Evolutionary conservation across 176 grass and related monocot genomes (phyloP).

Genomic region (Tuctoria greenei): DNA sequence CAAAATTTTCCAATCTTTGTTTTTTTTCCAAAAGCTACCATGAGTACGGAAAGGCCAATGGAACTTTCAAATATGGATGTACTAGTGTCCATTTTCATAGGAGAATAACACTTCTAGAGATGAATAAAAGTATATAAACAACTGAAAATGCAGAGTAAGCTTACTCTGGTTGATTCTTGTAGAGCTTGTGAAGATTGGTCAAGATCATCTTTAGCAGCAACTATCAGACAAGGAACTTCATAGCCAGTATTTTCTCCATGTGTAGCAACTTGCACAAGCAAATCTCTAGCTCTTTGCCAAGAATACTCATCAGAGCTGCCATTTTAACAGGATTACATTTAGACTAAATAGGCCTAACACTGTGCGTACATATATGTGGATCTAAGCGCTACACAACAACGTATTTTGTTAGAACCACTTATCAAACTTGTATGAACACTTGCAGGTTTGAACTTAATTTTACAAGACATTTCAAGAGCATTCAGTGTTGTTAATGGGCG

Average conservation of each 20-base stretch:
- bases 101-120: neutral
- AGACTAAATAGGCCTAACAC: slow-evolving; percentile 8
- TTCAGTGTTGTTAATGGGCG: no score
- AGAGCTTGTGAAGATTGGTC: slow-evolving; percentile 78
- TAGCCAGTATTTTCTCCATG: slow-evolving; percentile 94
- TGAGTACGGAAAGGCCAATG: neutral
- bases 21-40: neutral
- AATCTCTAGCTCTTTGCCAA: slow-evolving; percentile 80
- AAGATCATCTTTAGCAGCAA: slow-evolving; percentile 96
- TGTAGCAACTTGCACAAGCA: slow-evolving; percentile 84
- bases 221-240: slow-evolving; percentile 91
- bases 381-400: neutral
- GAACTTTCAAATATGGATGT: neutral
- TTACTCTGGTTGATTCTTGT: slow-evolving; percentile 95
- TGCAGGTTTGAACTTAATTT: neutral
- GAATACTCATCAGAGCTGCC: slow-evolving; percentile 83
- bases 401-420: neutral
- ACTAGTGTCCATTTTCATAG: neutral
- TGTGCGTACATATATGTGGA: neutral
- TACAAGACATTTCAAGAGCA: neutral
- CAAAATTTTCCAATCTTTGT: neutral
- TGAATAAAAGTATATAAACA: neutral
- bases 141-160: neutral
- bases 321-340: neutral
- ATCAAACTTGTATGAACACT: neutral